These are phyloP conservation scores for Calonectria multiphialidica DNA, from an alignment of 2,329 filamentous ascomycete species.

Conservation along the genomic window DNA sequence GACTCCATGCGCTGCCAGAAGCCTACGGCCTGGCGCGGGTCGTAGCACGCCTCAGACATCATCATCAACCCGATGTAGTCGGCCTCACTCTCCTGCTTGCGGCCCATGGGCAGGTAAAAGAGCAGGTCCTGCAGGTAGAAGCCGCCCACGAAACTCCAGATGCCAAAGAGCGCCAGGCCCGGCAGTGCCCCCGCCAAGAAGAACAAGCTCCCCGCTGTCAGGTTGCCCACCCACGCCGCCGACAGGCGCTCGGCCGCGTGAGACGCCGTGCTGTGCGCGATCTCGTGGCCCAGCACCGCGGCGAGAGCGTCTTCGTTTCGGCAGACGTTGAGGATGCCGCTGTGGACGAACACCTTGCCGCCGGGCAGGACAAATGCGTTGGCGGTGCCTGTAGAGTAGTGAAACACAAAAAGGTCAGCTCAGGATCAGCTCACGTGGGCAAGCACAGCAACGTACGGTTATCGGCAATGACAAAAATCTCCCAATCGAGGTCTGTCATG, in stretches of 20 bases:
- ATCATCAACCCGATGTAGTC: conserved; percentile 87
- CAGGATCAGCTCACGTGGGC: not conserved
- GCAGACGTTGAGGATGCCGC: conserved; percentile 78
- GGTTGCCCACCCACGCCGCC: conserved; percentile 62
- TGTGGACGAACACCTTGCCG: conserved; percentile 85
- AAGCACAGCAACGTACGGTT: conserved; percentile 52
- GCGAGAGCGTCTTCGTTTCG: conserved; percentile 77
- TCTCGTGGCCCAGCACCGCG: conserved; percentile 83
- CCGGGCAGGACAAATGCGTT: conserved; percentile 86
- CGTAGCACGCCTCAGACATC: conserved; percentile 85
- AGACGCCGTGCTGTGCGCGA: conserved; percentile 80
- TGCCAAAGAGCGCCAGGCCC: conserved; percentile 51
- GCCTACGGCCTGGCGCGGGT: conserved; percentile 74
- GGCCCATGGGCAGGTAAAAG: conserved; percentile 75
- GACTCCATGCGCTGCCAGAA: conserved; percentile 78
- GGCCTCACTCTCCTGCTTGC: conserved; percentile 81
- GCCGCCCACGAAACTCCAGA: conserved; percentile 60
- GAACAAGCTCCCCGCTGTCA: conserved; percentile 63
- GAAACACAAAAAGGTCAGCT: not conserved
- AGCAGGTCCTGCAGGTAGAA: conserved; percentile 68
- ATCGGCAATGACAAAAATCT: conserved; percentile 81
- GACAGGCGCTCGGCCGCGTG: conserved; percentile 75
- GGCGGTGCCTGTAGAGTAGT: conserved; percentile 55
- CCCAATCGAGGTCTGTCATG: conserved; percentile 72
- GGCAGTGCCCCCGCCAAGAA: conserved; percentile 60